These are phyloP conservation scores for Colletotrichum caudatum DNA, from an alignment of 2,329 filamentous ascomycete genomes.

Conservation along the genomic window DNA sequence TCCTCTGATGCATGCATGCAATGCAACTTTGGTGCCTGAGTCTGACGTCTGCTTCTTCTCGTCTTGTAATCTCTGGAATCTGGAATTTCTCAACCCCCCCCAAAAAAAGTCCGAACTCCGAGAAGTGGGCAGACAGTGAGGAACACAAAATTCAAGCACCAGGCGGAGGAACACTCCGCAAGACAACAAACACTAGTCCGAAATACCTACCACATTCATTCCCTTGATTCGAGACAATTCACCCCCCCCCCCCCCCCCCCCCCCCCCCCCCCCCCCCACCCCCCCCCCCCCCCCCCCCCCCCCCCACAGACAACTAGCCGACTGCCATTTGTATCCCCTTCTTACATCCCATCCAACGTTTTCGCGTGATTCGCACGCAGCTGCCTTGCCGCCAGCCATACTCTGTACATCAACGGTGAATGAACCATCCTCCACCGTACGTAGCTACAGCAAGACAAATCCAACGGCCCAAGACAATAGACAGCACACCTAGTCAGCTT, in stretches of 20 bases:
- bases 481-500: neutral
- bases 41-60: neutral
- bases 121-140: neutral
- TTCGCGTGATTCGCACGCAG: no score
- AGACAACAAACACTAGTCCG: constrained; percentile 7
- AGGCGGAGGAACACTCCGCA: constrained; percentile 20
- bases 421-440: neutral
- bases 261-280: constrained; percentile 10
- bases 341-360: neutral
- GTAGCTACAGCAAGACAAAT: neutral
- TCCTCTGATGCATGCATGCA: neutral
- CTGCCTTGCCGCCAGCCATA: neutral
- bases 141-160: neutral
- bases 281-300: neutral
- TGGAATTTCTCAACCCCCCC: constrained; percentile 6
- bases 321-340: neutral
- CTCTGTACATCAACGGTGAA: neutral
- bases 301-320: constrained; percentile 3
- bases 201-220: neutral
- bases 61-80: constrained; percentile 17
- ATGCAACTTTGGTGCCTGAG: neutral
- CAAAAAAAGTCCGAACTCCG: constrained; percentile 32
- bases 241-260: constrained; percentile 1
- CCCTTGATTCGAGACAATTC: constrained; percentile 6
- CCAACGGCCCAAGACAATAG: neutral